Conservation (phyloP, 2,329 filamentous ascomycete species). For the Aspergillus awamori region DNA sequence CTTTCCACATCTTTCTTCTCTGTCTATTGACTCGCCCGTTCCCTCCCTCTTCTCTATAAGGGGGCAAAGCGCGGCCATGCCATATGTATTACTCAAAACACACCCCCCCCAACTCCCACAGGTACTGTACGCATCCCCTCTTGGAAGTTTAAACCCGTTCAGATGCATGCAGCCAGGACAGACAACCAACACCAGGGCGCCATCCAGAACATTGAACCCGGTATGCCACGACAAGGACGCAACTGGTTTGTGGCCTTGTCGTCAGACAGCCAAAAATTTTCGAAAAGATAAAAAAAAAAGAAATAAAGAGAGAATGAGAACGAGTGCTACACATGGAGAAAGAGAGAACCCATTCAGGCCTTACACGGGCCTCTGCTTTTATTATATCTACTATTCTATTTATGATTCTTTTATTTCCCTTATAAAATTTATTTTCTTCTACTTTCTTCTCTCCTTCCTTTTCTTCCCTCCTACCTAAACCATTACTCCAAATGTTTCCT, state of each 20-base stretch:
- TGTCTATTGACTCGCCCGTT: neutral
- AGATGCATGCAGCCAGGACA: neutral
- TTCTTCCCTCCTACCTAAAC: no score
- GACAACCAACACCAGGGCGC: neutral
- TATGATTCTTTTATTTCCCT: no score
- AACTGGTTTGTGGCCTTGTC: conserved; percentile 14
- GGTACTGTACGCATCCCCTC: neutral
- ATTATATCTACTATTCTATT: no score
- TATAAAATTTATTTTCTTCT: no score
- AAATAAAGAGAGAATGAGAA: neutral
- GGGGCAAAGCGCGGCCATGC: neutral
- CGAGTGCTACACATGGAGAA: no score
- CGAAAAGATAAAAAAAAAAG: neutral
- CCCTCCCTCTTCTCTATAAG: neutral
- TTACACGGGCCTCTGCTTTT: no score
- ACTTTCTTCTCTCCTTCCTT: no score
- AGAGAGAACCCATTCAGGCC: no score
- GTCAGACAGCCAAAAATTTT: neutral
- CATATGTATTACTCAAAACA: conserved; percentile 16
- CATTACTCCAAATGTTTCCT: no score
- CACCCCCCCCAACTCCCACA: neutral
- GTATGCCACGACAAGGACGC: conserved; percentile 7
- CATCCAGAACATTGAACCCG: neutral
- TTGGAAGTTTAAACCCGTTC: neutral
- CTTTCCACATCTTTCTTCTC: neutral